Evolutionary conservation across 306 rosid species (phyloP), one percentile per base, ranked within the genome.

Genomic region (Corylus americana): DNA sequence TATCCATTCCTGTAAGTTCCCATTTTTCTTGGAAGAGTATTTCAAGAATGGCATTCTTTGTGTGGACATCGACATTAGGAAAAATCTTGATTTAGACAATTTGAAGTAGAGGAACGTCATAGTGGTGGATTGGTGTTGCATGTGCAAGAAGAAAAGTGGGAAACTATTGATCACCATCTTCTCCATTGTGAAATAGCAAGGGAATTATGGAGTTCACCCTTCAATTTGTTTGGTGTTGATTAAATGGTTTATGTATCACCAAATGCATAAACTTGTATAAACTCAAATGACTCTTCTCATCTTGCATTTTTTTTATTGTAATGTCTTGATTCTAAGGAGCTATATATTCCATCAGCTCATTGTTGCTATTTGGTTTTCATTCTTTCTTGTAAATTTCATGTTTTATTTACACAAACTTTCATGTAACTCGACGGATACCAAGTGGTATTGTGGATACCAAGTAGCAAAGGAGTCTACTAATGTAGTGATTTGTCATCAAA

Each of bases 401-500:
- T 16, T 35, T 37, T 11, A 64, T 2, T 29, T 63, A 8, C 31
- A 63, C 42, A 31, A 2, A 63, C 5, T 14, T 63, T 63, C 70
- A 14, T 14, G n/a, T 63, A 35, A 37, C 27, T 42, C 14, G 1
- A 67, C 50, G 25, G 3, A 29, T 0, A 67, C 29, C 71, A 67
- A 8, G 71, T 18, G 25, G 25, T 22, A 22, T 22, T 22, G 25
- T 22, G 25, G 3, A 29, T 0, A 67, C 29, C 71, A 67, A 8
- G 71, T 18, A 5, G 29, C 49, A 67, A 39, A 39, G 6, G 48
- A 11, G 1, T 67, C 51, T 42, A 18, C 51, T 37, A 42, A n/a
- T 42, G 27, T 42, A 4, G 72, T 67, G 51, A 67, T 67, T 67
- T 67, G 51, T 67, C 50, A 42, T 67, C 25, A 67, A 67, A 37